Base-by-base conservation (phyloP, 1,139 yeast genomes). In the Hemisphaericaspora xylanilytica region DNA sequence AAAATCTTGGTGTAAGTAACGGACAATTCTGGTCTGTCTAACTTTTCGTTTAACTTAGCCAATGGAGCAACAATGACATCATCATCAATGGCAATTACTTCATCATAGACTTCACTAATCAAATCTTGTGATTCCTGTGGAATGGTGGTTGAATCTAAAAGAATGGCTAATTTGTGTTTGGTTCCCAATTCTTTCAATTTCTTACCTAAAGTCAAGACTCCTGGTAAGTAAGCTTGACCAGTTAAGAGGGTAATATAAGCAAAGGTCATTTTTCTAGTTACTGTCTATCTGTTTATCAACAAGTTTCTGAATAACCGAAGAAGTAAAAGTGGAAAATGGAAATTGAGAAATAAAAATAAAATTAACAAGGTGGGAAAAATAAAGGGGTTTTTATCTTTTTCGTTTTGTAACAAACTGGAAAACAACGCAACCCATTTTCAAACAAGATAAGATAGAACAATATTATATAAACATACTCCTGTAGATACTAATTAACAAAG, bases 201-300 rank as follows among this genome's bases (percentile, higher is more conserved):
- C 16, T 50, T 46, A 5, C 56, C 67, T 30, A 63, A 51, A 9
- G 59, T 55, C 20, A 63, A 50, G 3, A 59, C 63, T n/a, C 68
- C 68, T 1, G 67, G 56, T 22, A 61, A 51, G 42, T 63, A 63
- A 9, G 58, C 45, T 40, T 61, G 63, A 38, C 52, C 52, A 21
- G 63, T 53, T 36, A 63, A 50, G 12, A 63, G 53, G n/a, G 68
- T 62, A 26, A 56, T 55, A 42, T 52, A 62, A 9, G 67, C 67
- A 28, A 46, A 40, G n/a, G 55, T 38, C 56, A 53, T 52, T 21
- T 8, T 12, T 5, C 8, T 22, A 9, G n/a, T 4, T 6, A 10
- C 11, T n/a, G n/a, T n/a, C n/a, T n/a, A n/a, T n/a, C n/a, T n/a
- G n/a, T n/a, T n/a, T n/a, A n/a, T n/a, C n/a, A n/a, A n/a, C n/a